Percentiles rank a stretch among this genome's conserved stretches.
Conservation (phyloP, 2,329 filamentous ascomycete genomes). For the Penicillium sumatraense region DNA sequence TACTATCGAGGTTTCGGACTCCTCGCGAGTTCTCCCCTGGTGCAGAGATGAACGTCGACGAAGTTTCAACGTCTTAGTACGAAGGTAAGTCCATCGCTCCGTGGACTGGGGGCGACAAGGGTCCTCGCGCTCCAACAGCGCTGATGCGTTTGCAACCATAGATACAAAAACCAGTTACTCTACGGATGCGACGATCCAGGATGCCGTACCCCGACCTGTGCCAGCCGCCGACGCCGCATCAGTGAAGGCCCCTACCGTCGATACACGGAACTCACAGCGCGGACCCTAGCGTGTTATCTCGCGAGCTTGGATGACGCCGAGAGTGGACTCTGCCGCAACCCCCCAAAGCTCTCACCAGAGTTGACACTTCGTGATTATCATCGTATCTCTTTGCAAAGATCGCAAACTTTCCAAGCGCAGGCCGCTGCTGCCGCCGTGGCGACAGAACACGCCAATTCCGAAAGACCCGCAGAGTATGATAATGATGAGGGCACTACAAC, state of each 20-base stretch:
- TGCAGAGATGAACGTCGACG: constrained; percentile 46
- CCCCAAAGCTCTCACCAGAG: constrained; percentile 34
- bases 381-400: constrained; percentile 37
- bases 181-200: constrained; percentile 72
- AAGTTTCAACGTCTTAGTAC: constrained; percentile 64
- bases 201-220: constrained; percentile 78
- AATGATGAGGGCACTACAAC: not conserved
- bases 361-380: constrained; percentile 30
- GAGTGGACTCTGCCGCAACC: constrained; percentile 66
- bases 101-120: not conserved
- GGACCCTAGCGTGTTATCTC: constrained; percentile 78
- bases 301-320: constrained; percentile 80
- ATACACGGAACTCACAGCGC: constrained; percentile 80
- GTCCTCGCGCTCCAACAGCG: not conserved
- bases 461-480: not conserved
- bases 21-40: constrained; percentile 42
- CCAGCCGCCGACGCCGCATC: constrained; percentile 73
- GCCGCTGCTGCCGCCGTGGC: constrained; percentile 8
- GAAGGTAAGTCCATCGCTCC: constrained; percentile 57
- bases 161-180: constrained; percentile 80
- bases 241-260: constrained; percentile 72
- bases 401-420: constrained; percentile 31
- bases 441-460: constrained; percentile 4
- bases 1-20: constrained; percentile 44
- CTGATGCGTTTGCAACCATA: constrained; percentile 39